Base-by-base conservation (phyloP, 2,329 filamentous ascomycete species). In the Macrophomina phaseolina region DNA sequence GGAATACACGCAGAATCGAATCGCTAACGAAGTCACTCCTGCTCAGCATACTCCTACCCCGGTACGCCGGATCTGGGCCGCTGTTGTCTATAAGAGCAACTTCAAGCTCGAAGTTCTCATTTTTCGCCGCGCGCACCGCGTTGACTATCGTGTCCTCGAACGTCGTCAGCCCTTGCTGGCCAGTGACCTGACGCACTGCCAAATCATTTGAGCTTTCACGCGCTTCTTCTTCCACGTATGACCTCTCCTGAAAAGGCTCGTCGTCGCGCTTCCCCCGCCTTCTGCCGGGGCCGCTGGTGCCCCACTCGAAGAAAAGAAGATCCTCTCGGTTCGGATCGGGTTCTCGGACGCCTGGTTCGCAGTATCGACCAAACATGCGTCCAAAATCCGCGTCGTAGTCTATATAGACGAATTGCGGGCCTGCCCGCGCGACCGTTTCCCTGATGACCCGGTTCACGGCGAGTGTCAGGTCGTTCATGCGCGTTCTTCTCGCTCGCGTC, bases 381-480 rank as follows among this genome's bases (percentile, higher is more conserved):
- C 23, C 18, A 18, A 67, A 64, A 28, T 38, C 40, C 9, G n/a
- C 11, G 32, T 67, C 65, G 1, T n/a, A 38, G 14, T 67, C 65
- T 18, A 67, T 61, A 30, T 36, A 55, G 7, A 67, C 58, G 45
- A 64, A 38, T 6, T 52, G 42, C n/a, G 16, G 18, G 6, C 65
- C 65, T n/a, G 65, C 65, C 1, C 60, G 32, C 32, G 38, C 36
- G 11, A 64, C 60, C 4, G 58, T 58, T 2, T 32, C 58, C 55
- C 40, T 45, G 16, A 67, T 55, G 30, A 45, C 42, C 4, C 45
- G 11, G 42, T 67, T 67, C 14, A 46, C 49, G 18, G 38, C 34
- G 8, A 45, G 30, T 8, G 64, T 61, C 18, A 67, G 65, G 16
- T 67, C 58, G 34, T 67, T 67, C 58, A 67, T 11, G 23, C 42